Percentiles rank a stretch among this genome's conserved stretches.
These are phyloP conservation scores for Paramecium pentaurelia DNA, from an alignment of 73 alveolate genomes.

Conservation along the genomic window DNA sequence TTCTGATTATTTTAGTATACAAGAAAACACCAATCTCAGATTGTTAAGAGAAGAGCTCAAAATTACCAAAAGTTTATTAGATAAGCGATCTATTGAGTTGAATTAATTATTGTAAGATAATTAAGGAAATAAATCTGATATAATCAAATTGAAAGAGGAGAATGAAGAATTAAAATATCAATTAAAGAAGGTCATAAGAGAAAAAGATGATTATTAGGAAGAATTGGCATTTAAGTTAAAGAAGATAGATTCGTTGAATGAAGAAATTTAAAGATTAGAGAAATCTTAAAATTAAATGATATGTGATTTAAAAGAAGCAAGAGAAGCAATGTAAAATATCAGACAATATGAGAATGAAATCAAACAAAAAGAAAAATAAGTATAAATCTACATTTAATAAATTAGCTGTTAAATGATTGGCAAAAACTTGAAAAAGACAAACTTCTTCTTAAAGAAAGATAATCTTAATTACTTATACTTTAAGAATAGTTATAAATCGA, in stretches of 20 bases:
- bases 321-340: not conserved
- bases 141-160: not conserved
- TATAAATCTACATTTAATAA: not conserved
- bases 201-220: not conserved
- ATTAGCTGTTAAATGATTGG: conserved; percentile 43
- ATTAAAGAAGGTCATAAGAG: conserved; percentile 9
- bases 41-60: conserved; percentile 10
- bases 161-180: not conserved
- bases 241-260: conserved; percentile 31
- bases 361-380: conserved; percentile 27
- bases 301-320: not conserved
- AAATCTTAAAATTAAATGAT: not conserved
- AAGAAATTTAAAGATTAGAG: conserved; percentile 24
- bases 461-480: not conserved
- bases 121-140: not conserved
- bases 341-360: conserved; percentile 5
- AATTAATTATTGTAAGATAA: not conserved
- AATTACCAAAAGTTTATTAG: not conserved
- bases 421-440: conserved; percentile 17
- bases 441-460: not conserved
- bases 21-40: not conserved
- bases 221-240: not conserved
- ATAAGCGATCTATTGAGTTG: not conserved
- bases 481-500: not conserved
- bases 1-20: conserved; percentile 4